A percentile compares a stretch with the other conserved stretches of the same genome.
Conservation (phyloP, 805 yeast genomes). For the Priceomyces castillae region DNA sequence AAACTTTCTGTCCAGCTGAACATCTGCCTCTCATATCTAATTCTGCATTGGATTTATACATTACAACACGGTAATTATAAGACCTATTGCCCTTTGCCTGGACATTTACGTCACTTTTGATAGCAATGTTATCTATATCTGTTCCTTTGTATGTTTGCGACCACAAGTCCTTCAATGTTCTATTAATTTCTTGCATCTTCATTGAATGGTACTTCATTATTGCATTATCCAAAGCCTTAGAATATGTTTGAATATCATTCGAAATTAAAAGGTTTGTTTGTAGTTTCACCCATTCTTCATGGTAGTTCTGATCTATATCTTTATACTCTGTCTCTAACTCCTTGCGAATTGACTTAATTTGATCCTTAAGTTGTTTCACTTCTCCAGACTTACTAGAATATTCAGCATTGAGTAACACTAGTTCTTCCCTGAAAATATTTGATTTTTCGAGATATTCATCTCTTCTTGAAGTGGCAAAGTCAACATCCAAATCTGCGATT, state of each 20-base stretch:
- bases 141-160: constrained; percentile 90
- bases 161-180: constrained; percentile 89
- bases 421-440: constrained; percentile 44
- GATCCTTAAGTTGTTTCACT: constrained; percentile 75
- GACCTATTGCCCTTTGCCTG: constrained; percentile 56
- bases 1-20: constrained; percentile 95
- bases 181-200: constrained; percentile 91
- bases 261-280: constrained; percentile 74
- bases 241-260: constrained; percentile 77
- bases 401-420: constrained; percentile 54
- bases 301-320: constrained; percentile 61
- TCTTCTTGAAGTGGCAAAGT: constrained; percentile 59
- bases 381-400: constrained; percentile 85
- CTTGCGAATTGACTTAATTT: constrained; percentile 48
- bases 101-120: constrained; percentile 70
- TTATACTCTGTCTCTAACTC: constrained; percentile 73
- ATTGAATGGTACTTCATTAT: constrained; percentile 88
- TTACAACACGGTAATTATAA: constrained; percentile 90
- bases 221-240: constrained; percentile 85
- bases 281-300: constrained; percentile 67
- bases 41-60: constrained; percentile 89
- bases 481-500: constrained; percentile 47
- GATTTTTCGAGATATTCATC: constrained; percentile 61
- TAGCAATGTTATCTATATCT: constrained; percentile 87
- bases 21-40: constrained; percentile 98